Evolutionary conservation across 306 rosid species (phyloP).

Genomic region (Fragaria ananassa): DNA sequence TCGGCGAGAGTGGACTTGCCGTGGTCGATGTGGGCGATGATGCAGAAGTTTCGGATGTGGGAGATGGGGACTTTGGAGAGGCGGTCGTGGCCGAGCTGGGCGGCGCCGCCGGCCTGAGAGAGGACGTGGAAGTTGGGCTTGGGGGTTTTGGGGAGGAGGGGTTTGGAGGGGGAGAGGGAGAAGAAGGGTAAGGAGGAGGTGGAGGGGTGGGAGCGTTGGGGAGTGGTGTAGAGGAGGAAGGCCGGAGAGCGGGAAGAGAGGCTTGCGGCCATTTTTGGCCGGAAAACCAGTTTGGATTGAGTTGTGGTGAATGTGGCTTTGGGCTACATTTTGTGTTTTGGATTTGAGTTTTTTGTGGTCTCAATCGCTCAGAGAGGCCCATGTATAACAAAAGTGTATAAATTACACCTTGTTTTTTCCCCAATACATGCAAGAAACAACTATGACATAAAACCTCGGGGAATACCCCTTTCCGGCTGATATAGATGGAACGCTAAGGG

Average conservation of each 20-base stretch:
- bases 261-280: slow-evolving; percentile 58
- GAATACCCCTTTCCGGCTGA: too few species aligned
- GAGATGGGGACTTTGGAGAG: slow-evolving; percentile 78
- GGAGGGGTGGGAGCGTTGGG: slow-evolving; percentile 19
- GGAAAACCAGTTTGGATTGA: neutral
- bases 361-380: neutral
- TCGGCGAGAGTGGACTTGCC: slow-evolving; percentile 90
- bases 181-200: slow-evolving; percentile 14
- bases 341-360: slow-evolving; percentile 8
- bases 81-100: slow-evolving; percentile 65
- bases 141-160: neutral
- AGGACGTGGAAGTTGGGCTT: slow-evolving; percentile 16
- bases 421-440: too few species aligned
- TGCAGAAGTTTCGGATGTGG: slow-evolving; percentile 69
- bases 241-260: slow-evolving; percentile 48
- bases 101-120: slow-evolving; percentile 42
- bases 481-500: too few species aligned
- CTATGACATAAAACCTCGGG: too few species aligned
- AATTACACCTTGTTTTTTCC: too few species aligned
- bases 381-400: neutral
- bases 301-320: neutral
- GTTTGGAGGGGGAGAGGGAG: neutral
- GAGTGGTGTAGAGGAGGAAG: slow-evolving; percentile 59
- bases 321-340: slow-evolving; percentile 11
- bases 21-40: slow-evolving; percentile 90